These are phyloP conservation scores for Protomyces inundatus DNA, from an alignment of 1,139 yeast genomes.

Conservation along the genomic window DNA sequence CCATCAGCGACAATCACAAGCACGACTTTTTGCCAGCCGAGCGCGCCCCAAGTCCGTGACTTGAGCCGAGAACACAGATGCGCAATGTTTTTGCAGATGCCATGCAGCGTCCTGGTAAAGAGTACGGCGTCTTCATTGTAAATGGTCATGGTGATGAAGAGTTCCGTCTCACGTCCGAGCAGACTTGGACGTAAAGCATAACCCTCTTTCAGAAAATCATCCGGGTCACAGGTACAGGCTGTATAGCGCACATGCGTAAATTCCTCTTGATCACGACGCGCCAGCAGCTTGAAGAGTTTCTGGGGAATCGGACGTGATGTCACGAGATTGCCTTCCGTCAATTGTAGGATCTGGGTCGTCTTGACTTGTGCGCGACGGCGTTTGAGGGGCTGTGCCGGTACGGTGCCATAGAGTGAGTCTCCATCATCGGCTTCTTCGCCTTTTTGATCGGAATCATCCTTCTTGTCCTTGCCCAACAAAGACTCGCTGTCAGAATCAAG, in stretches of 20 bases:
- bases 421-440: background rate
- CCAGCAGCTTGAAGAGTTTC: conserved; percentile 69
- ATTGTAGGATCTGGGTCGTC: conserved; percentile 57
- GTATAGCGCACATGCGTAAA: conserved; percentile 84
- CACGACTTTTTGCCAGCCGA: conserved; percentile 92
- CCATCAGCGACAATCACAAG: conserved; percentile 91
- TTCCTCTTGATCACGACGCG: conserved; percentile 82
- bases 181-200: conserved; percentile 64
- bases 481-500: background rate
- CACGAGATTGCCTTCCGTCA: conserved; percentile 72
- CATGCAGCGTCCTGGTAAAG: conserved; percentile 67
- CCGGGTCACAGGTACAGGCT: conserved; percentile 76
- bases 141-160: conserved; percentile 70
- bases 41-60: conserved; percentile 87
- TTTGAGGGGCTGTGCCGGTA: conserved; percentile 45
- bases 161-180: conserved; percentile 64
- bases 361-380: conserved; percentile 53
- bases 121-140: conserved; percentile 73
- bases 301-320: conserved; percentile 91
- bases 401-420: conserved; percentile 17
- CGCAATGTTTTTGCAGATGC: conserved; percentile 82
- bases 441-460: background rate
- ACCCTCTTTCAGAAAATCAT: conserved; percentile 50
- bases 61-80: conserved; percentile 74
- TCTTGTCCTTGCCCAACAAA: background rate